Evolutionary conservation across 306 rosid genomes (phyloP).

Genomic region (Cicer pinnatifidum): DNA sequence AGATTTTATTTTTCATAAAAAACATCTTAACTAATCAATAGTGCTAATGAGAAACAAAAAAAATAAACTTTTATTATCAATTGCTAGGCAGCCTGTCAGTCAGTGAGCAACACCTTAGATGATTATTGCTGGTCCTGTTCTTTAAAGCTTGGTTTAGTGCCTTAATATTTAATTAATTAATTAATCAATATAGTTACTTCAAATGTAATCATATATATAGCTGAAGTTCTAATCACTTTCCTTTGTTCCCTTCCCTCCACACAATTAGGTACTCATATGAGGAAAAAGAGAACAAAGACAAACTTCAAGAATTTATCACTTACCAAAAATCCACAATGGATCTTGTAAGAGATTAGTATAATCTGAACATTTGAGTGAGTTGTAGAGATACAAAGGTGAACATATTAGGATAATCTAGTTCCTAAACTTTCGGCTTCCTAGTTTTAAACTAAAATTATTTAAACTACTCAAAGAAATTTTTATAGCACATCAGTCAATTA

Average conservation of each 20-base stretch:
- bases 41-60: neutral
- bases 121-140: constrained; percentile 34
- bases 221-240: constrained; percentile 48
- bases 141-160: neutral
- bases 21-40: constrained; percentile 3
- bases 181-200: constrained; percentile 33
- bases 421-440: constrained; percentile 33
- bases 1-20: constrained; percentile 10
- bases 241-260: constrained; percentile 52
- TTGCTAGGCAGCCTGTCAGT: constrained; percentile 44
- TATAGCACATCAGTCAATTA: too few species aligned
- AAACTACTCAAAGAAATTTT: too few species aligned
- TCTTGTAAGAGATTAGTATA: constrained; percentile 36
- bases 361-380: constrained; percentile 33
- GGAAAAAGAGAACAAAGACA: neutral
- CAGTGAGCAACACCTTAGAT: constrained; percentile 38
- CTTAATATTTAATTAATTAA: constrained; percentile 1
- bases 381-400: constrained; percentile 11
- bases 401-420: constrained; percentile 35
- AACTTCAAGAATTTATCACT: constrained; percentile 8
- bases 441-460: constrained; percentile 29
- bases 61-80: constrained; percentile 21
- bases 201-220: constrained; percentile 3
- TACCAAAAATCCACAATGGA: neutral
- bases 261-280: constrained; percentile 45